phyloP scores from a whole-genome alignment of 2,329 filamentous ascomycete species.

The Aspergillus eucalypticola region DNA sequence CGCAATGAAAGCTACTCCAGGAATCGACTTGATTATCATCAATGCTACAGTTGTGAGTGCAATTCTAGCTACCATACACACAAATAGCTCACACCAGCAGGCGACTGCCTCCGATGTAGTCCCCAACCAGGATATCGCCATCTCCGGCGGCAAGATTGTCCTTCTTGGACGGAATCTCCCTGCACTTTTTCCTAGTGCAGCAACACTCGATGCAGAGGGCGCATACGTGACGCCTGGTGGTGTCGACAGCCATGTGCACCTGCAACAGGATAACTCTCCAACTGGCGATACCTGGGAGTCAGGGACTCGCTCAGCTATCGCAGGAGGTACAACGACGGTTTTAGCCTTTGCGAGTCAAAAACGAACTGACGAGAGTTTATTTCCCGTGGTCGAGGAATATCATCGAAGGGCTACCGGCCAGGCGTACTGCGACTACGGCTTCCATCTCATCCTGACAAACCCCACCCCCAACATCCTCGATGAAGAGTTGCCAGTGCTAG shows the following conservation, averaged over 20 bases:
- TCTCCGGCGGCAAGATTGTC: constrained; percentile 49
- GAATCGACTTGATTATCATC: constrained; percentile 44
- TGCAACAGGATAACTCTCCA: constrained; percentile 43
- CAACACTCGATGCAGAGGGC: constrained; percentile 16
- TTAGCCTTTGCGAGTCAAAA: constrained; percentile 59
- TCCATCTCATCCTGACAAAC: constrained; percentile 47
- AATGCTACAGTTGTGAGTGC: constrained; percentile 44
- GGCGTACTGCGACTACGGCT: constrained; percentile 59
- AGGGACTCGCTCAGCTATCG: constrained; percentile 57
- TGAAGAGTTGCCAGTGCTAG: constrained; percentile 42
- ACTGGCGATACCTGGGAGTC: constrained; percentile 50
- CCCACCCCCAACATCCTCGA: constrained; percentile 34
- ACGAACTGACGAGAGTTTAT: constrained; percentile 48
- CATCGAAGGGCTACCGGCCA: constrained; percentile 48
- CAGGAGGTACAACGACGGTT: constrained; percentile 53
- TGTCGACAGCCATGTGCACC: constrained; percentile 53
- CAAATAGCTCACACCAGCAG: constrained; percentile 28
- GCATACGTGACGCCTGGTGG: constrained; percentile 42
- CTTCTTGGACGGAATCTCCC: constrained; percentile 46
- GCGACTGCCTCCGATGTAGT: constrained; percentile 51
- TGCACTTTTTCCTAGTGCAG: constrained; percentile 17
- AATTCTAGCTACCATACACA: neutral
- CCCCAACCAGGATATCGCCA: constrained; percentile 50
- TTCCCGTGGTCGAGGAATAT: constrained; percentile 51
- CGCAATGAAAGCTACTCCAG: neutral